phyloP scores from a whole-genome alignment of 768 basidiomycete genomes.

The Suillus luteus region DNA sequence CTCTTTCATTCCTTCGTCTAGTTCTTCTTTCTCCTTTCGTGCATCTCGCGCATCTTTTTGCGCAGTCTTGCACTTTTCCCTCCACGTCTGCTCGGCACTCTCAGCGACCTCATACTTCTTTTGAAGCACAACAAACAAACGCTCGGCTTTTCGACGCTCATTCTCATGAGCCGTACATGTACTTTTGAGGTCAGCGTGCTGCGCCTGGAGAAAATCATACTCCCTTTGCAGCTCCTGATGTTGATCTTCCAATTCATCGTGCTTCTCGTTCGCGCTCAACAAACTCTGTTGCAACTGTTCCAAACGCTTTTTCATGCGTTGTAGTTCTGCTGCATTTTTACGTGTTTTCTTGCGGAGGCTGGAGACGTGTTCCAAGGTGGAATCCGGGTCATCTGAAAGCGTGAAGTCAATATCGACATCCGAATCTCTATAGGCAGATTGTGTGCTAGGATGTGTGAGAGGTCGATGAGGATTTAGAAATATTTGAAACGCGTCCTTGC shows the following conservation, averaged over 20 bases:
- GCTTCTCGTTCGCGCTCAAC: not conserved
- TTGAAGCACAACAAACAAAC: too few relatives aligned
- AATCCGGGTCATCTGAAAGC: constrained; percentile 3
- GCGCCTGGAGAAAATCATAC: constrained; percentile 14
- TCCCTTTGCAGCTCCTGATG: constrained; percentile 18
- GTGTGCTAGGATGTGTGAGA: constrained; percentile 8
- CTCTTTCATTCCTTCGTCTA: not conserved
- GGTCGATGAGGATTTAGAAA: constrained; percentile 27
- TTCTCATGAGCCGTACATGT: not conserved
- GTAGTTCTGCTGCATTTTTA: constrained; percentile 5
- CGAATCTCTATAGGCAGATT: not conserved
- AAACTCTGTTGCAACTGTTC: not conserved
- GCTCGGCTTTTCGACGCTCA: not conserved
- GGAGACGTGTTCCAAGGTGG: not conserved
- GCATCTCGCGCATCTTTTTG: not conserved
- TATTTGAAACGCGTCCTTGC: constrained; percentile 29
- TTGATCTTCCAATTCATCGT: constrained; percentile 6
- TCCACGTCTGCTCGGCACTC: not conserved
- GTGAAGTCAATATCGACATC: constrained; percentile 8
- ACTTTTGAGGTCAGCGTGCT: constrained; percentile 15
- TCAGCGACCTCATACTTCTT: not conserved
- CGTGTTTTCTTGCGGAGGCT: constrained; percentile 12
- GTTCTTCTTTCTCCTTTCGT: not conserved
- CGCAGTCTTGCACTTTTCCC: not conserved
- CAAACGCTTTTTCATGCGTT: constrained; percentile 3